These are phyloP conservation scores for Fusarium odoratissimum DNA, from an alignment of 2,329 filamentous ascomycete genomes.

Conservation along the genomic window DNA sequence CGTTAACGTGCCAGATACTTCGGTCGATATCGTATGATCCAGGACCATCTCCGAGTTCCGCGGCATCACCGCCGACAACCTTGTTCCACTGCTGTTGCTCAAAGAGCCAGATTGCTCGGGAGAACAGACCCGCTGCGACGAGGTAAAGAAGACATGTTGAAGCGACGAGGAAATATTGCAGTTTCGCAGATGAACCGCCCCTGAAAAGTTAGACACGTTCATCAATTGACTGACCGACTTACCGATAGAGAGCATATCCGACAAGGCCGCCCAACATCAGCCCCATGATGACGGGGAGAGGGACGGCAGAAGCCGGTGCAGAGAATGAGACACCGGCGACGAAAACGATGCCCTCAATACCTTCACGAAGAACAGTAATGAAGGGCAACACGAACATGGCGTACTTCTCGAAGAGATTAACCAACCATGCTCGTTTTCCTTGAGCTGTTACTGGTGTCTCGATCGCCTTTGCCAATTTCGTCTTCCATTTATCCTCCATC, in stretches of 20 bases:
- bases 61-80: conserved; percentile 68
- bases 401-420: conserved; percentile 79
- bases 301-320: conserved; percentile 79
- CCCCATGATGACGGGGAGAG: conserved; percentile 79
- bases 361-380: conserved; percentile 85
- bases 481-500: conserved; percentile 86
- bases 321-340: conserved; percentile 85
- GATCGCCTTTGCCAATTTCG: conserved; percentile 80
- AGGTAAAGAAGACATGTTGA: conserved; percentile 88
- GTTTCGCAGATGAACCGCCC: conserved; percentile 56
- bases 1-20: conserved; percentile 86
- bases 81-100: conserved; percentile 78
- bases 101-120: conserved; percentile 79
- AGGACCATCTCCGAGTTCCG: conserved; percentile 67
- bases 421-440: conserved; percentile 60
- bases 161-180: conserved; percentile 81
- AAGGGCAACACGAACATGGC: conserved; percentile 89
- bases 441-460: conserved; percentile 62
- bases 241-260: conserved; percentile 84
- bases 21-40: conserved; percentile 83
- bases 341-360: conserved; percentile 89
- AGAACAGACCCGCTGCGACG: conserved; percentile 85
- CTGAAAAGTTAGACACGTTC: conserved; percentile 41
- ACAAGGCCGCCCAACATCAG: conserved; percentile 73
- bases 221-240: conserved; percentile 34